Percentiles rank a stretch among this genome's conserved stretches.
phyloP scores from a whole-genome alignment of 179 eudicot species.

The Spergularia azorica region DNA sequence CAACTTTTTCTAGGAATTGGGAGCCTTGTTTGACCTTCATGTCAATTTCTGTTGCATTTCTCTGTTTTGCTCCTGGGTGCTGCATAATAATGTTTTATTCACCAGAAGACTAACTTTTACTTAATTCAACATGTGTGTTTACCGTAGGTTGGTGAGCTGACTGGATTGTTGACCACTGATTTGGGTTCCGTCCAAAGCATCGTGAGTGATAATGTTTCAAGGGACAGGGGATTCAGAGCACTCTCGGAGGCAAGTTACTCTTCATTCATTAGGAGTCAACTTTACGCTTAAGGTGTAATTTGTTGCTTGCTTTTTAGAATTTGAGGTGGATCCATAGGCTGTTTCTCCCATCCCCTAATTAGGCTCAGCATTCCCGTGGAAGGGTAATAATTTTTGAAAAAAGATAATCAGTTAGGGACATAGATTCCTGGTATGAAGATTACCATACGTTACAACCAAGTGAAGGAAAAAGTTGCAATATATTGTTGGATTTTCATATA shows the following conservation, averaged over 20 bases:
- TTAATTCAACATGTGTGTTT: constrained; percentile 15
- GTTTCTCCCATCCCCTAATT: background rate
- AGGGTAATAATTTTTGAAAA: background rate
- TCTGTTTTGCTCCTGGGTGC: background rate
- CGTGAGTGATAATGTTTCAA: constrained; percentile 84
- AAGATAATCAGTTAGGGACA: background rate
- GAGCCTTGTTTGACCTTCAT: constrained; percentile 1
- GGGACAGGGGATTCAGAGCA: constrained; percentile 99
- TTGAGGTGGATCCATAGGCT: constrained; percentile 13
- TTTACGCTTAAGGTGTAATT: constrained; percentile 40
- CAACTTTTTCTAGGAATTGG: background rate
- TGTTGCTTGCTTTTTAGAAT: constrained; percentile 23
- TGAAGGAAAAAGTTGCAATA: background rate
- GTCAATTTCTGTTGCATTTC: background rate
- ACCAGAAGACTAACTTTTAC: background rate
- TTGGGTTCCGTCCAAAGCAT: constrained; percentile 83
- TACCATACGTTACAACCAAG: background rate
- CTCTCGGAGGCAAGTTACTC: constrained; percentile 98
- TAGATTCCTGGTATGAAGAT: constrained; percentile 1
- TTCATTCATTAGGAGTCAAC: constrained; percentile 61
- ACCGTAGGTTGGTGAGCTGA: constrained; percentile 89
- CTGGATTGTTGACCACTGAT: constrained; percentile 93
- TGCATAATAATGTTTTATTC: background rate
- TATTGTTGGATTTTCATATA: background rate
- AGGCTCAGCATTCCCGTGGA: background rate